Percentiles rank a stretch among this genome's conserved stretches.
phyloP scores from a whole-genome alignment of 2,329 filamentous ascomycete genomes.

The Pseudocercospora musae region DNA sequence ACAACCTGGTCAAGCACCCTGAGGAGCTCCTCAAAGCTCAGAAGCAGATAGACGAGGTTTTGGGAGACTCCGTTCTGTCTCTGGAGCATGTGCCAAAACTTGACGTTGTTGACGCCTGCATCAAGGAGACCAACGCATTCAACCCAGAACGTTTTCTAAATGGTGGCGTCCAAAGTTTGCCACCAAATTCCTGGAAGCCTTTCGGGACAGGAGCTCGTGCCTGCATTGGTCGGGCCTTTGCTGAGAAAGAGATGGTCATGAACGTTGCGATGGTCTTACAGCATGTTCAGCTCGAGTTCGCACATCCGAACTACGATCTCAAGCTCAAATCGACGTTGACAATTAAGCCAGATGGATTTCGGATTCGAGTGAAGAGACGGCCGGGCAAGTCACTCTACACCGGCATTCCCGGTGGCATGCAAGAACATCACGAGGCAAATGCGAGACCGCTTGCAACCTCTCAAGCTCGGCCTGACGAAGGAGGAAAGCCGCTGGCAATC shows the following conservation, averaged over 20 bases:
- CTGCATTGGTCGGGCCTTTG: constrained; percentile 55
- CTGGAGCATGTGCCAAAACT: constrained; percentile 52
- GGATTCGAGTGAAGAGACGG: constrained; percentile 32
- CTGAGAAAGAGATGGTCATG: constrained; percentile 54
- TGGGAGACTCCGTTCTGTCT: constrained; percentile 46
- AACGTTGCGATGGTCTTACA: constrained; percentile 44
- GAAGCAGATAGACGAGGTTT: constrained; percentile 52
- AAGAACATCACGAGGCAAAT: neutral
- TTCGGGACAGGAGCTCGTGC: constrained; percentile 54
- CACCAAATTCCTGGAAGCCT: constrained; percentile 49
- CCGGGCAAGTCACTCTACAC: constrained; percentile 3
- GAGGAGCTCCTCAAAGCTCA: constrained; percentile 49
- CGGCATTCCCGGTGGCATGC: constrained; percentile 9
- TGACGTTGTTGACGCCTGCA: constrained; percentile 53
- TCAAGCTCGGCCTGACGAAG: neutral
- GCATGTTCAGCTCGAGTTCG: constrained; percentile 44
- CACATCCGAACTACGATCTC: constrained; percentile 44
- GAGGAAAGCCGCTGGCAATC: constrained; percentile 6
- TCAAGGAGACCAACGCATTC: constrained; percentile 51
- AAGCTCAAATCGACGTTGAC: constrained; percentile 45
- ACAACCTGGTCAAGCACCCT: constrained; percentile 53
- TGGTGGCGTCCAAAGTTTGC: constrained; percentile 41
- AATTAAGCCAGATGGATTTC: constrained; percentile 44
- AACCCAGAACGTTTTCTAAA: constrained; percentile 49
- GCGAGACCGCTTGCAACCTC: neutral